Percentiles rank a stretch among this genome's conserved stretches.
Conservation (phyloP, 2,329 filamentous ascomycete species). For the Alternaria longipes region DNA sequence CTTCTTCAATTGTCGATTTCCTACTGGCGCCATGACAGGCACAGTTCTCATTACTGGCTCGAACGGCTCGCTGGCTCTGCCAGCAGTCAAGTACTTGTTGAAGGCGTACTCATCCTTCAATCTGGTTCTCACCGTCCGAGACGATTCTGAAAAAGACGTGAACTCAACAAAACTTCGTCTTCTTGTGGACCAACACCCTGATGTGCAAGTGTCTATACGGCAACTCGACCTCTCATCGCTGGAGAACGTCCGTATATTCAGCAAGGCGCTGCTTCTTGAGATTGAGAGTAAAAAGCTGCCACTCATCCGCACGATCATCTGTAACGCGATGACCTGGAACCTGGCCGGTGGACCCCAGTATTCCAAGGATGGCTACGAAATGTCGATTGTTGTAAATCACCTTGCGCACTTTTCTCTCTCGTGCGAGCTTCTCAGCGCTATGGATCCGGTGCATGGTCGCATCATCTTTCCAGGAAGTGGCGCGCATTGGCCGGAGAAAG, state of each 20-base stretch:
- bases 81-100: conserved; percentile 28
- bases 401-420: conserved; percentile 29
- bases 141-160: conserved; percentile 22
- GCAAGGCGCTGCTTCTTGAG: conserved; percentile 13
- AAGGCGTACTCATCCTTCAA: conserved; percentile 22
- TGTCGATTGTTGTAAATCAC: conserved; percentile 28
- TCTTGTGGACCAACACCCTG: conserved; percentile 17
- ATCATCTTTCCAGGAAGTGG: conserved; percentile 41
- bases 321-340: conserved; percentile 36
- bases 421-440: conserved; percentile 22
- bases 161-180: conserved; percentile 29
- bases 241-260: conserved; percentile 21
- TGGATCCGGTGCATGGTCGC: conserved; percentile 25
- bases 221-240: conserved; percentile 29
- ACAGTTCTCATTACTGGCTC: conserved; percentile 28
- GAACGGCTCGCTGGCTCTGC: conserved; percentile 36
- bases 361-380: conserved; percentile 31
- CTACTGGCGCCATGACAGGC: not conserved
- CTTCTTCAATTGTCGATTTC: too few relatives aligned
- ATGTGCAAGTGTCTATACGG: conserved; percentile 19
- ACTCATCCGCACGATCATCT: conserved; percentile 30
- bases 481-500: conserved; percentile 52
- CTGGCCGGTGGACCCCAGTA: conserved; percentile 19
- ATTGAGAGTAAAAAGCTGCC: conserved; percentile 19
- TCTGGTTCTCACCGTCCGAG: conserved; percentile 31